These are phyloP conservation scores for Gremmenia infestans DNA, from an alignment of 2,329 filamentous ascomycete species.

Conservation along the genomic window DNA sequence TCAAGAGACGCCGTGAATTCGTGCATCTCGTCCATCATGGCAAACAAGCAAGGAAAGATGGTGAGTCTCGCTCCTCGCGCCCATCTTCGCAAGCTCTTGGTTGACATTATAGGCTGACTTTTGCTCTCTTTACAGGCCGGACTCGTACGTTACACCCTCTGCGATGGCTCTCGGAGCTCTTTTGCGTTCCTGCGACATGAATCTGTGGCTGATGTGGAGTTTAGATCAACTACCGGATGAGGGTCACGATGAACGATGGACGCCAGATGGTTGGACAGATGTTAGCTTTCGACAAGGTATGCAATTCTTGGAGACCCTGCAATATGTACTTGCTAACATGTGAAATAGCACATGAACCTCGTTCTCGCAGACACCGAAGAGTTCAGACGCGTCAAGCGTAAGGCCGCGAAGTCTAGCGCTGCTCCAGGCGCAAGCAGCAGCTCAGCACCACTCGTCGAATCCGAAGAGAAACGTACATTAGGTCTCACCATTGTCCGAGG, in stretches of 20 bases:
- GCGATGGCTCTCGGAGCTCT: constrained; percentile 32
- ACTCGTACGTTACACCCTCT: constrained; percentile 53
- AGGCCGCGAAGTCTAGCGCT: constrained; percentile 66
- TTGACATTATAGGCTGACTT: constrained; percentile 58
- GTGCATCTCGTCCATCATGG: constrained; percentile 51
- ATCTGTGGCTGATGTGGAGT: constrained; percentile 17
- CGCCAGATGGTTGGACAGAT: constrained; percentile 97
- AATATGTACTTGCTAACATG: constrained; percentile 13
- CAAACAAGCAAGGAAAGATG: constrained; percentile 99
- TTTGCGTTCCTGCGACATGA: constrained; percentile 3
- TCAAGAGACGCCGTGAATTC: constrained; percentile 32
- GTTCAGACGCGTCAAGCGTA: constrained; percentile 86
- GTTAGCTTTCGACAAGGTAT: constrained; percentile 95
- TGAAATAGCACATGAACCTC: constrained; percentile 88
- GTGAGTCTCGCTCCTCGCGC: constrained; percentile 54
- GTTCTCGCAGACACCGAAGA: constrained; percentile 98
- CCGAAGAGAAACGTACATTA: constrained; percentile 95
- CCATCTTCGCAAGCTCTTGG: constrained; percentile 38
- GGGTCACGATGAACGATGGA: constrained; percentile 89
- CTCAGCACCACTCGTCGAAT: constrained; percentile 67
- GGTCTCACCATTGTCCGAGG: constrained; percentile 92
- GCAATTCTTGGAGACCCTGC: background rate
- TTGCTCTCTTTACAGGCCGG: constrained; percentile 55
- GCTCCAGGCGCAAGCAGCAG: constrained; percentile 48
- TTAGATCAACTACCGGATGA: constrained; percentile 99